phyloP scores from a whole-genome alignment of 2,329 filamentous ascomycete species.

The Diaporthe sp. region DNA sequence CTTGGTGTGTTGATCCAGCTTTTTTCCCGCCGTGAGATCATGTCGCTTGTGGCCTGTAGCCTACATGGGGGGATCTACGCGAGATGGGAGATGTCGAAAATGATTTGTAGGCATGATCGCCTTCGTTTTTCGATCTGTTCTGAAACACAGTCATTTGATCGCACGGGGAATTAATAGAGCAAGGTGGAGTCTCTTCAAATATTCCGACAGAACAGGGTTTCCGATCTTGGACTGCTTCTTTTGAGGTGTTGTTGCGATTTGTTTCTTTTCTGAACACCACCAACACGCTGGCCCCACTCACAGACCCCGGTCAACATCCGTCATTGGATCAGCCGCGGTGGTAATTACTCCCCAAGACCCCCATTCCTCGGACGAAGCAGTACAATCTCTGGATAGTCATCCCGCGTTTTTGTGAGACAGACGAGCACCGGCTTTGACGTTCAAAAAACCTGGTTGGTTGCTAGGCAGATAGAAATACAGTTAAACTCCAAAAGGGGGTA shows the following conservation, averaged over 20 bases:
- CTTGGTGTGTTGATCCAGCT: background rate
- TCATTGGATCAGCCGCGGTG: background rate
- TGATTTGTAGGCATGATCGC: background rate
- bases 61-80: background rate
- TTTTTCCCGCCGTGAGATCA: background rate
- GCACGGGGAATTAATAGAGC: background rate
- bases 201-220: conserved; percentile 4
- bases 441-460: background rate
- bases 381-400: background rate
- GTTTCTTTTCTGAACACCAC: background rate
- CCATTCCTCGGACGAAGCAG: conserved; percentile 16
- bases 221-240: conserved; percentile 5
- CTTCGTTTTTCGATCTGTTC: background rate
- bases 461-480: conserved; percentile 3
- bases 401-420: conserved; percentile 2
- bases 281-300: background rate
- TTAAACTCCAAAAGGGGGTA: conserved; percentile 22
- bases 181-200: background rate
- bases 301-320: background rate
- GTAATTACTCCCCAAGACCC: conserved; percentile 10
- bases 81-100: conserved; percentile 13
- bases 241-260: background rate
- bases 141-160: conserved; percentile 6
- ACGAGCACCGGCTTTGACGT: background rate
- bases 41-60: conserved; percentile 23